Base-by-base conservation (phyloP, 2,329 filamentous ascomycete genomes). In the Colletotrichum viniferum region DNA sequence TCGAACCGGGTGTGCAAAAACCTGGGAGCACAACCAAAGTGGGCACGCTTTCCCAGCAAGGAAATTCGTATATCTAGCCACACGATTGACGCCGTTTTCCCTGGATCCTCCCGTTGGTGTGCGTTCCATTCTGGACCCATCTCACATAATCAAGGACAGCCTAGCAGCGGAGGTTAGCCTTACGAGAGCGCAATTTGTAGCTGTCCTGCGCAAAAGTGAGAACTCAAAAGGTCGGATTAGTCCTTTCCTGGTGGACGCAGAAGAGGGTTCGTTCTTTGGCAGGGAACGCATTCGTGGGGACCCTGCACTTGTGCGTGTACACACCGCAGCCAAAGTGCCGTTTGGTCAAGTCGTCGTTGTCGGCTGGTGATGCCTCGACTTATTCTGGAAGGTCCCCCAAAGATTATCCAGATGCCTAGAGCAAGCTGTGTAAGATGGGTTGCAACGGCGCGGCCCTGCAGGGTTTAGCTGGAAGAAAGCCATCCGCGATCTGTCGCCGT, bases 61-160 rank as follows among this genome's bases (percentile, higher is more conserved):
- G 69, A 13, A 73, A 69, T 36, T 76, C 73, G 73, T 76, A 76
- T 52, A 61, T 60, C 58, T 60, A 43, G 58, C 73, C 73, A 73
- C 7, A 56, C 32, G 26, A 68, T 63, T 52, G 52, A 28, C 26
- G 30, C 28, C 56, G 34, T 32, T 58, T 24, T 12, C 24, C 21
- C 34, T 43, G 14, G 73, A 72, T 67, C 72, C 28, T 66, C 67
- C 68, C 67, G 67, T 68, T 34, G 18, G 36, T 43, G 28, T 74
- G 71, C 60, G 21, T 70, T 34, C 63, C 55, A 62, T 21, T 43
- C 28, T 43, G 36, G 14, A 26, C 26, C 30, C 55, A 38, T 71
- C 68, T 74, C 72, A 74, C 61, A 56, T 66, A 61, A 67, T 71
- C 68, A 32, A n/a, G 24, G 72, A 52, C 24, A 16, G 28, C 7